phyloP scores from a whole-genome alignment of 164 flowering plant genomes.

The Sextonia rubra region DNA sequence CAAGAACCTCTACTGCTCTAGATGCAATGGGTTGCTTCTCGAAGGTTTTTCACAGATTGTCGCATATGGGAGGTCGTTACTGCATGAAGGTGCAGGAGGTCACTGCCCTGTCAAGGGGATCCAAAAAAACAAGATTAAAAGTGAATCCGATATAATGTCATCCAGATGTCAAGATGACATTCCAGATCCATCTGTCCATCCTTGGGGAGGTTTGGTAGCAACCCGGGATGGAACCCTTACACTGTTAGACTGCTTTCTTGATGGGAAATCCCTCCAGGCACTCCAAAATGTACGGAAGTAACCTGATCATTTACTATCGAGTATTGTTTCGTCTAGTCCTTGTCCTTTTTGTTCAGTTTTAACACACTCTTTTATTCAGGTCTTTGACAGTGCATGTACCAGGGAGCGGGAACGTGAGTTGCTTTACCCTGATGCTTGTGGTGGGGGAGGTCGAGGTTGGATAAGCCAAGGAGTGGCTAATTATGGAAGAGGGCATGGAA shows the following conservation, averaged over 20 bases:
- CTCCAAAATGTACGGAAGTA: constrained; percentile 67
- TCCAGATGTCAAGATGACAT: constrained; percentile 48
- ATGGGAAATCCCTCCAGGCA: constrained; percentile 69
- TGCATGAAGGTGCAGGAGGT: constrained; percentile 47
- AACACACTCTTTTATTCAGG: constrained; percentile 40
- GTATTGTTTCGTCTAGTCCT: background rate
- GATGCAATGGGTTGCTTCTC: constrained; percentile 93
- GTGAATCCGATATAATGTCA: constrained; percentile 16
- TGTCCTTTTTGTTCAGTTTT: background rate
- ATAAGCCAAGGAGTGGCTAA: constrained; percentile 81
- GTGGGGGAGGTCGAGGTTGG: constrained; percentile 98
- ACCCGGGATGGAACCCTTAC: constrained; percentile 85
- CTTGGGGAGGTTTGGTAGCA: constrained; percentile 96
- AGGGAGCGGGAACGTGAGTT: constrained; percentile 91
- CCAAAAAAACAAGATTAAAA: constrained; percentile 29
- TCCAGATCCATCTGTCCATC: constrained; percentile 89
- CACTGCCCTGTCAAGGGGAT: constrained; percentile 30
- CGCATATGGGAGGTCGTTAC: constrained; percentile 83
- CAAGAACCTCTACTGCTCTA: constrained; percentile 91
- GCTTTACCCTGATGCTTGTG: constrained; percentile 99
- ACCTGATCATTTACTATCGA: background rate
- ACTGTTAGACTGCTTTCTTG: constrained; percentile 72
- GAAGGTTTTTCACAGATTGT: constrained; percentile 91
- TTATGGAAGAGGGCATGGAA: constrained; percentile 94
- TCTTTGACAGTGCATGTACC: constrained; percentile 87